phyloP scores from a whole-genome alignment of 768 basidiomycete species.

The Tephrocybe sp. region DNA sequence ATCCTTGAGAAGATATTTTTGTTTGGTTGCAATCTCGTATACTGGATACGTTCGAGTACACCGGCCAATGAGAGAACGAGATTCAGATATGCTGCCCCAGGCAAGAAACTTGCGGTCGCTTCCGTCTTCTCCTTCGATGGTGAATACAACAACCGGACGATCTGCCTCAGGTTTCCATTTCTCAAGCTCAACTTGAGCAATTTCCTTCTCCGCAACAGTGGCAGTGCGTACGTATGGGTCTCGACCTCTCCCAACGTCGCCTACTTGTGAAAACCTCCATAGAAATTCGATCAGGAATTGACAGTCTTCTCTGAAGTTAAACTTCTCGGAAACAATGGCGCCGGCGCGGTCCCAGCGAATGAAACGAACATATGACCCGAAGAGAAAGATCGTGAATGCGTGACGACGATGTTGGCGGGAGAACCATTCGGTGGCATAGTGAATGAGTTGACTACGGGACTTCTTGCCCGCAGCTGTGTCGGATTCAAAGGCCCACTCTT shows the following conservation, averaged over 20 bases:
- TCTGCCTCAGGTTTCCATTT: constrained; percentile 3
- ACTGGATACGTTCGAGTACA: constrained; percentile 6
- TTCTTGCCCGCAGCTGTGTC: not conserved
- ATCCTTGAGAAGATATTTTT: constrained; percentile 26
- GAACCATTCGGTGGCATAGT: constrained; percentile 21
- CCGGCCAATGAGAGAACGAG: not conserved
- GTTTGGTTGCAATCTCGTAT: constrained; percentile 9
- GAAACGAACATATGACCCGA: constrained; percentile 24
- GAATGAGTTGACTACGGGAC: constrained; percentile 22
- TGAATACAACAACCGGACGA: constrained; percentile 8
- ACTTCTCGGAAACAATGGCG: constrained; percentile 26
- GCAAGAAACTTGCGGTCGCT: not conserved
- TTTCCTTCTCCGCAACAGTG: constrained; percentile 1
- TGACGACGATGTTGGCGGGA: constrained; percentile 28
- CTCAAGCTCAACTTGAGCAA: not conserved
- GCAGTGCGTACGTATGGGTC: constrained; percentile 25
- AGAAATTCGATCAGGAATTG: constrained; percentile 27
- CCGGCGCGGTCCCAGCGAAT: constrained; percentile 35
- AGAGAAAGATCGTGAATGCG: constrained; percentile 28
- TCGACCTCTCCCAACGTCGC: constrained; percentile 21
- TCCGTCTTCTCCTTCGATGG: constrained; percentile 3
- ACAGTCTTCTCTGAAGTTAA: constrained; percentile 23
- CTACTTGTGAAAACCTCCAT: constrained; percentile 24
- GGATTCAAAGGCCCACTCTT: not conserved
- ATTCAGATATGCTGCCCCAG: not conserved